These are phyloP conservation scores for Sporothrix dimorphospora DNA, from an alignment of 2,329 filamentous ascomycete genomes.

Conservation along the genomic window DNA sequence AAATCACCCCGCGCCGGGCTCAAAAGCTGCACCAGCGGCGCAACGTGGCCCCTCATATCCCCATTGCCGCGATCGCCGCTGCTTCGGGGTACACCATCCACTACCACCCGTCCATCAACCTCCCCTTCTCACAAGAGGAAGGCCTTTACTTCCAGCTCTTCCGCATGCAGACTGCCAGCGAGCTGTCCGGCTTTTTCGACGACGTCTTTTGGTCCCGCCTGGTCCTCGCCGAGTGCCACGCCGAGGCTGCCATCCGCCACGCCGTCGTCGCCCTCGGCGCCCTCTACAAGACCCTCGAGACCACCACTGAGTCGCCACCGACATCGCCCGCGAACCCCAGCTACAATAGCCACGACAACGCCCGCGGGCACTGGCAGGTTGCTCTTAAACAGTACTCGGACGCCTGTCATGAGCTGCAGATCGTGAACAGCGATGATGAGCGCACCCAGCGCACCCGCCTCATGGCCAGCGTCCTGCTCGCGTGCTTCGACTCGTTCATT, in stretches of 20 bases:
- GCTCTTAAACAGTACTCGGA: slow-evolving; percentile 63
- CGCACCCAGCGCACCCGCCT: slow-evolving; percentile 52
- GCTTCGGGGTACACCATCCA: slow-evolving; percentile 37
- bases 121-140: slow-evolving; percentile 57
- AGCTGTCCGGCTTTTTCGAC: slow-evolving; percentile 69
- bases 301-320: slow-evolving; percentile 56
- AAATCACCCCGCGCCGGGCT: slow-evolving; percentile 33
- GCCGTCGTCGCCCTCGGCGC: slow-evolving; percentile 68
- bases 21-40: slow-evolving; percentile 32
- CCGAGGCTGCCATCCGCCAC: slow-evolving; percentile 63
- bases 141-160: slow-evolving; percentile 66
- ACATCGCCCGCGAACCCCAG: slow-evolving; percentile 47
- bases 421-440: slow-evolving; percentile 48
- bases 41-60: slow-evolving; percentile 43
- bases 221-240: slow-evolving; percentile 66
- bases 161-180: slow-evolving; percentile 61
- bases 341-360: slow-evolving; percentile 38
- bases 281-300: slow-evolving; percentile 68
- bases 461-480: slow-evolving; percentile 67
- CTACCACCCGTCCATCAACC: slow-evolving; percentile 43
- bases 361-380: slow-evolving; percentile 59
- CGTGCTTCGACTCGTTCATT: slow-evolving; percentile 70
- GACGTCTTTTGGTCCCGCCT: slow-evolving; percentile 66
- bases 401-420: slow-evolving; percentile 56
- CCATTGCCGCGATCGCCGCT: slow-evolving; percentile 36